Conservation (phyloP, 257 asterid species). For the Echium plantagineum region DNA sequence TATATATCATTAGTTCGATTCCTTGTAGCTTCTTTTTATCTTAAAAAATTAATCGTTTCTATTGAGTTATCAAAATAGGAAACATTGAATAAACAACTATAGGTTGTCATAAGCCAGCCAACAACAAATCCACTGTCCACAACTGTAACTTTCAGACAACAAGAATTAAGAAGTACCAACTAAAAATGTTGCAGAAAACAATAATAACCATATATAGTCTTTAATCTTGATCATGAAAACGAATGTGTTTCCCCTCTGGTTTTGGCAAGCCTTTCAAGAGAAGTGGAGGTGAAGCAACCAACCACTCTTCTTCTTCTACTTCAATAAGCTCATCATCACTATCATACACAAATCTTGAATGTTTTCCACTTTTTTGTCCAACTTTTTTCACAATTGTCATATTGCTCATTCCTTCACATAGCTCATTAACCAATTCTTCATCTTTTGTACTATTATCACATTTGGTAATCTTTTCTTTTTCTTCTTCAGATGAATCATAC, state of each 20-base stretch:
- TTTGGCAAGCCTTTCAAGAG: slow-evolving; percentile 24
- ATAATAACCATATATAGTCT: background rate
- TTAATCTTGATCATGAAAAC: slow-evolving; percentile 24
- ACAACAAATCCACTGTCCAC: background rate
- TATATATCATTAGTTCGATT: too few relatives aligned
- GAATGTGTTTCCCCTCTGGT: slow-evolving; percentile 39
- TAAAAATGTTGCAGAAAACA: background rate
- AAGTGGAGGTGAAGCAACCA: slow-evolving; percentile 5
- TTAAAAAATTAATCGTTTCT: too few relatives aligned
- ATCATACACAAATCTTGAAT: slow-evolving; percentile 51
- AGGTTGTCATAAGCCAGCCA: background rate
- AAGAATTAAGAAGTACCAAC: too few relatives aligned
- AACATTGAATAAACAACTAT: too few relatives aligned
- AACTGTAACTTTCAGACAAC: too few relatives aligned
- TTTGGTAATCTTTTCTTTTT: slow-evolving; percentile 11
- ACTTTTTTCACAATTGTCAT: slow-evolving; percentile 24
- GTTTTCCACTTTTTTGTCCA: slow-evolving; percentile 35
- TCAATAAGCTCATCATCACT: slow-evolving; percentile 58
- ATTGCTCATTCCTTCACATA: slow-evolving; percentile 65
- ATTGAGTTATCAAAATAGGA: too few relatives aligned
- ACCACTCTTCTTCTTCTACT: slow-evolving; percentile 30
- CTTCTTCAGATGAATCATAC: slow-evolving; percentile 10
- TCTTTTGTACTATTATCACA: slow-evolving; percentile 2
- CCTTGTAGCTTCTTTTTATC: too few relatives aligned
- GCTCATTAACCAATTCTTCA: slow-evolving; percentile 32